Percentiles rank a stretch among this genome's conserved stretches.
These are phyloP conservation scores for Plasmodium relictum DNA, from an alignment of 169 alveolate genomes.

Conservation along the genomic window DNA sequence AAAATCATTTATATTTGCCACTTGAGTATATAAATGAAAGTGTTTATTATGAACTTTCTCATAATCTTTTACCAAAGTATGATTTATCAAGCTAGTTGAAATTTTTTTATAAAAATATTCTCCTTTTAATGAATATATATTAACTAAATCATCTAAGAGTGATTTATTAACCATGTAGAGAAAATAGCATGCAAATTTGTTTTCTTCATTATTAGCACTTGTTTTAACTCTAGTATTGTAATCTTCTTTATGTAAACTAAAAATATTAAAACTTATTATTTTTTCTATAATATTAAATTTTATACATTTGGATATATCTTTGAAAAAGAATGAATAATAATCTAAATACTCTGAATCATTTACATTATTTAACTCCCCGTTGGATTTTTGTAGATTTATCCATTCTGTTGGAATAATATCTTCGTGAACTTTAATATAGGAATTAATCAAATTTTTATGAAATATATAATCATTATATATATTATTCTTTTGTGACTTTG, in stretches of 20 bases:
- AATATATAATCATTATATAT: slow-evolving; percentile 72
- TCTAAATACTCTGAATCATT: slow-evolving; percentile 64
- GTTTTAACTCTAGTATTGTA: background rate
- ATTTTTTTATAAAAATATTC: slow-evolving; percentile 60
- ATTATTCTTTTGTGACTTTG: slow-evolving; percentile 48
- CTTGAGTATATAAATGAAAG: slow-evolving; percentile 53
- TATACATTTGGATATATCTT: slow-evolving; percentile 59
- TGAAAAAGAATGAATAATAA: slow-evolving; percentile 69
- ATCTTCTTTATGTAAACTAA: slow-evolving; percentile 45
- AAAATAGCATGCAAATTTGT: slow-evolving; percentile 52
- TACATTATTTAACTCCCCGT: slow-evolving; percentile 34
- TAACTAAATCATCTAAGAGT: slow-evolving; percentile 34
- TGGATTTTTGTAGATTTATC: slow-evolving; percentile 25
- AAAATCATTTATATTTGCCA: slow-evolving; percentile 65
- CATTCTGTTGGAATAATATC: slow-evolving; percentile 62
- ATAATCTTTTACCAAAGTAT: slow-evolving; percentile 39
- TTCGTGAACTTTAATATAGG: slow-evolving; percentile 60
- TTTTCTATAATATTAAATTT: slow-evolving; percentile 46
- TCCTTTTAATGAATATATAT: slow-evolving; percentile 58
- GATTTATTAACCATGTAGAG: slow-evolving; percentile 54
- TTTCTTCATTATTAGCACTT: background rate
- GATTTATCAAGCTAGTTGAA: slow-evolving; percentile 31
- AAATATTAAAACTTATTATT: slow-evolving; percentile 30
- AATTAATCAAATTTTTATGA: slow-evolving; percentile 48
- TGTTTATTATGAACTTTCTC: slow-evolving; percentile 56